A percentile compares a stretch with the other conserved stretches of the same genome.
phyloP scores from a whole-genome alignment of 805 yeast genomes.

The Nakazawaea wickerhamii region DNA sequence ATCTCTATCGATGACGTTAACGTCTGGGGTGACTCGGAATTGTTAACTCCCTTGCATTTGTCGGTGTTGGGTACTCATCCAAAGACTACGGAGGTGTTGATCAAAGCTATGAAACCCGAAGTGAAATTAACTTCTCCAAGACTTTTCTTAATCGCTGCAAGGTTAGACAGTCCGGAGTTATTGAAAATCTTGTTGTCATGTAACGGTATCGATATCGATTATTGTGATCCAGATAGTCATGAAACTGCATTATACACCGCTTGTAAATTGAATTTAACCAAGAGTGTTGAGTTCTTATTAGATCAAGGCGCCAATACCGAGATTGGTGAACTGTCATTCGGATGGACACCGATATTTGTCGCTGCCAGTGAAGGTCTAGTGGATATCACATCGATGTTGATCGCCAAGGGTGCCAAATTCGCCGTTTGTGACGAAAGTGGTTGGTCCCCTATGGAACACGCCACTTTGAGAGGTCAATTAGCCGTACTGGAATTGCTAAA shows the following conservation, averaged over 20 bases:
- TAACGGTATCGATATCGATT: conserved; percentile 61
- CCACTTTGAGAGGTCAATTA: conserved; percentile 83
- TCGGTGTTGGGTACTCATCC: conserved; percentile 84
- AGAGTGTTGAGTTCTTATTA: conserved; percentile 51
- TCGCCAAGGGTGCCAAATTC: conserved; percentile 47
- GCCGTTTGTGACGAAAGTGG: conserved; percentile 74
- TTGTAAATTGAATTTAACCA: conserved; percentile 51
- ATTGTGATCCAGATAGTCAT: conserved; percentile 48
- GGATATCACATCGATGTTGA: conserved; percentile 50
- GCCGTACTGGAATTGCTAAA: conserved; percentile 57
- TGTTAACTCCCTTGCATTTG: conserved; percentile 74
- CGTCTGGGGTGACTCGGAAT: conserved; percentile 75
- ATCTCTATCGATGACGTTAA: conserved; percentile 50
- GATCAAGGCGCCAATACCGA: conserved; percentile 65
- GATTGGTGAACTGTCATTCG: conserved; percentile 69
- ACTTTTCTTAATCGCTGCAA: conserved; percentile 60
- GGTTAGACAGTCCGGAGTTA: conserved; percentile 56
- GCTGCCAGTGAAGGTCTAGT: conserved; percentile 82
- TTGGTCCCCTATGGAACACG: conserved; percentile 98
- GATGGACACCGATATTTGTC: conserved; percentile 91
- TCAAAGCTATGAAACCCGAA: conserved; percentile 36
- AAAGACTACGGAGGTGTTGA: conserved; percentile 55
- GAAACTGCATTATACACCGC: conserved; percentile 88
- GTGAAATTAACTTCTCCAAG: conserved; percentile 44
- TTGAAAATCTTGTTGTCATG: conserved; percentile 46